phyloP scores from a whole-genome alignment of 768 basidiomycete genomes.

The Mycena venus region DNA sequence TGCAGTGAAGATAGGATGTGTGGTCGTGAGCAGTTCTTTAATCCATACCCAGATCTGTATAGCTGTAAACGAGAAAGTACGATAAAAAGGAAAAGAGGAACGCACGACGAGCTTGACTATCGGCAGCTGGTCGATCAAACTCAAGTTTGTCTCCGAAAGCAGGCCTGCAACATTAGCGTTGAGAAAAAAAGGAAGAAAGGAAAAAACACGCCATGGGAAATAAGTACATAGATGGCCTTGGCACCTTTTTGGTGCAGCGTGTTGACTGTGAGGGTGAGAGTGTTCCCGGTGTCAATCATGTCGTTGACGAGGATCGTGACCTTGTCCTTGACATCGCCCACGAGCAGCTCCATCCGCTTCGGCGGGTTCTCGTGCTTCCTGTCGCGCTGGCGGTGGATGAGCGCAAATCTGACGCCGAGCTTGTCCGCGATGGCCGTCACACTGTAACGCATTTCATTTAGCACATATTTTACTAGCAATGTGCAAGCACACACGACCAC shows the following conservation, averaged over 20 bases:
- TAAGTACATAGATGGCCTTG: constrained; percentile 85
- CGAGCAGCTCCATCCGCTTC: constrained; percentile 92
- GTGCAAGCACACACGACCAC: constrained; percentile 42
- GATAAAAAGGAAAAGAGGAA: constrained; percentile 24
- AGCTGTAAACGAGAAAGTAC: too few relatives aligned
- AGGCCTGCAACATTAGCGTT: constrained; percentile 64
- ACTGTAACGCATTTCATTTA: constrained; percentile 60
- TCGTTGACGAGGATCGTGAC: constrained; percentile 97
- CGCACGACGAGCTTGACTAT: constrained; percentile 89
- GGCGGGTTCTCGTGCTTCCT: constrained; percentile 74
- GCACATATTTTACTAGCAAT: neutral
- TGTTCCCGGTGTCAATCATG: constrained; percentile 97
- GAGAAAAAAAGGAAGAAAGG: constrained; percentile 31
- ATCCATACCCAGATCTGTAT: constrained; percentile 67
- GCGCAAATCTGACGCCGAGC: constrained; percentile 93
- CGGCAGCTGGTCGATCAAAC: constrained; percentile 75
- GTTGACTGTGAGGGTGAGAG: constrained; percentile 84
- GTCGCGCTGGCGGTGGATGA: constrained; percentile 93
- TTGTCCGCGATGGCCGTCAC: constrained; percentile 97
- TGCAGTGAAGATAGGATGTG: constrained; percentile 57
- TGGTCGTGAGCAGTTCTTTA: constrained; percentile 52
- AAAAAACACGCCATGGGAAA: constrained; percentile 83
- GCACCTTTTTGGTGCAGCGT: constrained; percentile 94
- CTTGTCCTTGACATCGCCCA: constrained; percentile 95
- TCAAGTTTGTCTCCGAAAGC: constrained; percentile 82